Percentiles rank a stretch among this genome's conserved stretches.
Evolutionary conservation across 495 filamentous ascomycete genomes (phyloP).

Genomic region (Lentithecium fluviatile): DNA sequence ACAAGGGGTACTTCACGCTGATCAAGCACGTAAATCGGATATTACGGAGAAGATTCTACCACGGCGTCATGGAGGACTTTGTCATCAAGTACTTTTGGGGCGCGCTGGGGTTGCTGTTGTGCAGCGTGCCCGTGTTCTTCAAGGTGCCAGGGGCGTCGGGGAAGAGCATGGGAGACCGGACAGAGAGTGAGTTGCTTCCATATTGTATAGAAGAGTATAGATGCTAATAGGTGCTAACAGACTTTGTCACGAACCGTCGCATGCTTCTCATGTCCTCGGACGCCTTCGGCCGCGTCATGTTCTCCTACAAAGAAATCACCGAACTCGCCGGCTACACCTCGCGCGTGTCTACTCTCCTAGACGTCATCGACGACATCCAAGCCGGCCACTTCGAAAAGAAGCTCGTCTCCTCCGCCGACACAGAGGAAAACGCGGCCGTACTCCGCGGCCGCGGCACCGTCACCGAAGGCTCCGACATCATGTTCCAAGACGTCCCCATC

Average conservation of each 20-base stretch:
- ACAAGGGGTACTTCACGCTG: constrained; percentile 97
- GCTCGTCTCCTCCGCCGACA: constrained; percentile 81
- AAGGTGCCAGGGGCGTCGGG: constrained; percentile 74
- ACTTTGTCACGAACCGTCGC: constrained; percentile 89
- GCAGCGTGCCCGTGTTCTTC: constrained; percentile 94
- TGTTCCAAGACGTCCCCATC: constrained; percentile 91
- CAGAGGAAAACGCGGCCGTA: constrained; percentile 72
- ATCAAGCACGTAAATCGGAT: constrained; percentile 99
- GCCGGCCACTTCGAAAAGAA: constrained; percentile 92
- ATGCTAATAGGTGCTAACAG: constrained; percentile 38
- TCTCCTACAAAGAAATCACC: constrained; percentile 94
- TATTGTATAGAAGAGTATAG: no score
- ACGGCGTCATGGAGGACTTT: constrained; percentile 98
- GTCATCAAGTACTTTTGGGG: constrained; percentile 99
- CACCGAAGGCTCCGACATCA: constrained; percentile 75
- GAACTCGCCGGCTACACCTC: constrained; percentile 95
- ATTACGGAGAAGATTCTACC: constrained; percentile 81
- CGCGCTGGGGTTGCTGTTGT: constrained; percentile 86
- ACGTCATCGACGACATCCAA: constrained; percentile 92
- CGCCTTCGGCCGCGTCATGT: constrained; percentile 95
- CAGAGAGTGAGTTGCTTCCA: constrained; percentile 63
- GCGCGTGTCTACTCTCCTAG: constrained; percentile 79
- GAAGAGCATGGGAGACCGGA: constrained; percentile 81
- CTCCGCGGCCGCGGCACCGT: constrained; percentile 75
- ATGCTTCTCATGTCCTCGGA: constrained; percentile 90